Evolutionary conservation across 495 filamentous ascomycete genomes (phyloP).

Genomic region (Neurospora sp.): DNA sequence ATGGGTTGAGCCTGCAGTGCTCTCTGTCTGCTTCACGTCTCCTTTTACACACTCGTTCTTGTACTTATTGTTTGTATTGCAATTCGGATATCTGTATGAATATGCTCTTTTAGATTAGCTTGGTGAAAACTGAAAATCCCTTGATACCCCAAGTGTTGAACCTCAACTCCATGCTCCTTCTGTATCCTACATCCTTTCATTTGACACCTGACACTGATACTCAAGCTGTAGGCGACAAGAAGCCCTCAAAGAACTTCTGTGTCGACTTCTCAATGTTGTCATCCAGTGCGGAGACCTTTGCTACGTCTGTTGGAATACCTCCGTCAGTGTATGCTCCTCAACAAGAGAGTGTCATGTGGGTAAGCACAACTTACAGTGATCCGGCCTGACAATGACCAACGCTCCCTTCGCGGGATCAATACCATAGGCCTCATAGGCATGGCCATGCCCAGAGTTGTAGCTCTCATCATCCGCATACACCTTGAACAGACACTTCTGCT

Average conservation of each 20-base stretch:
- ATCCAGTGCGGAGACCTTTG: constrained; percentile 13
- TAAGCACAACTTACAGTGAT: constrained; percentile 63
- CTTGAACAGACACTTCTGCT: constrained; percentile 51
- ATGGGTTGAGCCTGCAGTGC: not conserved
- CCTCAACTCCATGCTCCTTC: not conserved
- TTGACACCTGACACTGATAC: not conserved
- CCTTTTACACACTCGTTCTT: not conserved
- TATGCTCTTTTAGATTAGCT: not conserved
- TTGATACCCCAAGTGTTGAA: not conserved
- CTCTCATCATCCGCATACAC: constrained; percentile 58
- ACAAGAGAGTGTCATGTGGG: too few species aligned
- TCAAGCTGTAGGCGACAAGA: constrained; percentile 2
- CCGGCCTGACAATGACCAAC: constrained; percentile 52
- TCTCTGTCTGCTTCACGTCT: not conserved
- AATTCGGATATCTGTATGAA: not conserved
- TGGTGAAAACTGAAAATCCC: not conserved
- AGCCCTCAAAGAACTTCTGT: constrained; percentile 14
- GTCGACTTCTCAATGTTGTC: constrained; percentile 6
- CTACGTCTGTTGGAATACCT: constrained; percentile 17
- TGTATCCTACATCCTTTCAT: not conserved
- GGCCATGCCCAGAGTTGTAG: constrained; percentile 55
- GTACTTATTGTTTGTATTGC: not conserved
- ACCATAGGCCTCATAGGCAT: constrained; percentile 53
- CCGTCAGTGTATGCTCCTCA: too few species aligned
- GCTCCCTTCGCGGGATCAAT: constrained; percentile 45